These are phyloP conservation scores for Microsporum audouinii DNA, from an alignment of 2,329 filamentous ascomycete species.

Conservation along the genomic window DNA sequence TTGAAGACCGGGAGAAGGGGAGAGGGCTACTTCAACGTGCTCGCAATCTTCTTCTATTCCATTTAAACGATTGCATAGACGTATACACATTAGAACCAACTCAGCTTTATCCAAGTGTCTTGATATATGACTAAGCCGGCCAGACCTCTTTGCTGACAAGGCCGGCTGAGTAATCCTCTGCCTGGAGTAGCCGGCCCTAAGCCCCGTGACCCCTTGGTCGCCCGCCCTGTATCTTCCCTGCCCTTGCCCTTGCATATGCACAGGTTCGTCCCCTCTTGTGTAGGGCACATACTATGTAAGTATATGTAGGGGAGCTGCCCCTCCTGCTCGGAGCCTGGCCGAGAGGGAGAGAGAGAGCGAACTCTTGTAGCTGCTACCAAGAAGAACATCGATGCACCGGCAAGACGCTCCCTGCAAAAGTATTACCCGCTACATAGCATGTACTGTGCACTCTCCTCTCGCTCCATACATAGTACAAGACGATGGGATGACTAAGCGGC, in stretches of 20 bases:
- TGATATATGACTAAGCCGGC: neutral
- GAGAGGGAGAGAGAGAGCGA: neutral
- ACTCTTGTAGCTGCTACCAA: no score
- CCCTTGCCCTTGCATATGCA: neutral
- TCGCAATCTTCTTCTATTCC: neutral
- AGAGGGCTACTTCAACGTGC: neutral
- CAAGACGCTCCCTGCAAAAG: no score
- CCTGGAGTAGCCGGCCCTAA: neutral
- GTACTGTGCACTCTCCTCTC: no score
- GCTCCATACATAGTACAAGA: neutral
- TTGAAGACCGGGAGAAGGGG: neutral
- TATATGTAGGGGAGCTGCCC: neutral
- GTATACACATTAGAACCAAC: neutral
- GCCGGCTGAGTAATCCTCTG: neutral
- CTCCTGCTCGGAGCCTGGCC: neutral
- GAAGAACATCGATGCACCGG: no score
- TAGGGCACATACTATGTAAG: neutral
- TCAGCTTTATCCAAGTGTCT: neutral
- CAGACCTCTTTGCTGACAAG: neutral
- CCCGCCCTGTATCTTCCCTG: neutral
- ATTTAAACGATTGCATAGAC: neutral
- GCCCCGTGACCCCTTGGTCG: neutral
- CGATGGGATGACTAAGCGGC: neutral
- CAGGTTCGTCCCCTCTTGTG: no score
- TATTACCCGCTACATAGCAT: no score